Evolutionary conservation across 768 basidiomycete species (phyloP), one percentile per base, ranked within the genome.

Genomic region (Rhodocollybia butyracea): DNA sequence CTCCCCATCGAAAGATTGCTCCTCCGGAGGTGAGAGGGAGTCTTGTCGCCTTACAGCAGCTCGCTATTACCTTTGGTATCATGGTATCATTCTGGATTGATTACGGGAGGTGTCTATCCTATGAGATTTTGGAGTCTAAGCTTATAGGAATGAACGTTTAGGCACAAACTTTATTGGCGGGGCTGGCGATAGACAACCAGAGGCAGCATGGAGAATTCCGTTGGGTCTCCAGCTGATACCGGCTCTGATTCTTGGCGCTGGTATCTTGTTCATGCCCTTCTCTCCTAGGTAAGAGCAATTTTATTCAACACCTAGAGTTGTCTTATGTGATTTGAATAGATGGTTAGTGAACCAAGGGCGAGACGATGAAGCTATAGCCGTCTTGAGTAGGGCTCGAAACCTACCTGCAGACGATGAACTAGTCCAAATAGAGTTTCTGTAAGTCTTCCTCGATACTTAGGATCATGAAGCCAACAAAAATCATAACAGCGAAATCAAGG

Each of bases 1-100:
- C 86, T 85, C 60, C 89, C 90, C 87, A 90, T 59, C 73, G 73
- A 31, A 76, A 79, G 67, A 80, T 90, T 52, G 83, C 86, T 1
- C 89, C 90, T 26, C 88, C 89, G 3, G 90, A 91, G 70, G 87
- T 92, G 15, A 82, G 90, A 59, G 90, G 90, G 12, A 85, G 84
- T 65, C 72, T 92, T 34, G 89, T 91, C 50, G 89, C 88, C 3
- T 78, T 92, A 8, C 90, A 91, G 65, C 90, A 91, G 65, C 75
- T 91, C 19, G 86, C 89, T 2, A 92, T 92, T 66, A 88, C 87
- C 1, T 88, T 89, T 61, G 86, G 87, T 21, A 89, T 89, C 66
- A 83, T 89, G 84, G 59, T 89, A 24, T 76, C 75, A 15, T 80
- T 78, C 61, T 80, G 78, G 78, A 80, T 80, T 51, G 78, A 80